Percentiles rank a stretch among this genome's conserved stretches.
These are phyloP conservation scores for Ceratobasidium theobromae DNA, from an alignment of 1,284 basidiomycete species.

Conservation along the genomic window DNA sequence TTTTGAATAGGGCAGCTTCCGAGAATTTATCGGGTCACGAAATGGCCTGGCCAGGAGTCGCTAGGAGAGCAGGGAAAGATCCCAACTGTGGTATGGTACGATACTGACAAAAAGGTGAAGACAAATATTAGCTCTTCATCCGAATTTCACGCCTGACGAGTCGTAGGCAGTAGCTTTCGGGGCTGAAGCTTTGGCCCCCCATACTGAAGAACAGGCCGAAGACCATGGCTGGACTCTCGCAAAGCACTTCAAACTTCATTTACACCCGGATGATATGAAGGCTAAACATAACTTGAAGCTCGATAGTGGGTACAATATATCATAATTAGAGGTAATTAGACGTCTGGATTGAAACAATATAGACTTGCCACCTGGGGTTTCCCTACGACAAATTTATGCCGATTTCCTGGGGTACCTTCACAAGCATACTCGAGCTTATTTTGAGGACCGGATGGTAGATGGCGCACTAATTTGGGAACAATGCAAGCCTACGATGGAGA, in stretches of 20 bases:
- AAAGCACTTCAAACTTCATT: slow-evolving; percentile 32
- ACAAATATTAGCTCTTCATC: background rate
- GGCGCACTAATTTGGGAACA: slow-evolving; percentile 29
- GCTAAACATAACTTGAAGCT: slow-evolving; percentile 4
- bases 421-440: slow-evolving; percentile 27
- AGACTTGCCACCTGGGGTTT: slow-evolving; percentile 25
- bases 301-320: slow-evolving; percentile 4
- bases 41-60: slow-evolving; percentile 33
- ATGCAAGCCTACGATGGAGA: slow-evolving; percentile 12
- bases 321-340: background rate
- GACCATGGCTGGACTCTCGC: slow-evolving; percentile 32
- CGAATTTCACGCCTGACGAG: background rate
- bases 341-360: background rate
- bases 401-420: slow-evolving; percentile 33
- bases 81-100: slow-evolving; percentile 33
- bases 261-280: slow-evolving; percentile 32
- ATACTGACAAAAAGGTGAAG: slow-evolving; percentile 15
- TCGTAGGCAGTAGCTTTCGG: slow-evolving; percentile 31
- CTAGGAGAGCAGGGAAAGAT: slow-evolving; percentile 28
- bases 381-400: slow-evolving; percentile 22
- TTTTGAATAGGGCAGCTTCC: background rate
- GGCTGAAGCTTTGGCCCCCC: slow-evolving; percentile 12
- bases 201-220: slow-evolving; percentile 17
- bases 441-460: slow-evolving; percentile 27
- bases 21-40: slow-evolving; percentile 13